phyloP scores from a whole-genome alignment of 148 eudicot species.

The Silene conica region DNA sequence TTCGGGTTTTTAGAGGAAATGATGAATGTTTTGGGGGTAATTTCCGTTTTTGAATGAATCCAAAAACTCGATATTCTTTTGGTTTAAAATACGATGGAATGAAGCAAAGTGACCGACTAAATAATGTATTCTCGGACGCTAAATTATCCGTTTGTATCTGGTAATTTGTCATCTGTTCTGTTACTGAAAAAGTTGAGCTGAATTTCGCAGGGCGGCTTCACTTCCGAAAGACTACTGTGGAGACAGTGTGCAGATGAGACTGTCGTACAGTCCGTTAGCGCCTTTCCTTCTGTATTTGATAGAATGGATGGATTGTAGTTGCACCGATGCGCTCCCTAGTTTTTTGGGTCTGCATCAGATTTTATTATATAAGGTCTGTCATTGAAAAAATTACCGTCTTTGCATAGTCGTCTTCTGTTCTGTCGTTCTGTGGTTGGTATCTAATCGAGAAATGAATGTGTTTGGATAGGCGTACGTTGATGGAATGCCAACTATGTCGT shows the following conservation, averaged over 20 bases:
- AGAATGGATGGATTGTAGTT: conserved; percentile 84
- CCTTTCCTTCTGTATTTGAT: conserved; percentile 60
- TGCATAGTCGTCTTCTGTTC: background rate
- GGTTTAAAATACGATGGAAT: background rate
- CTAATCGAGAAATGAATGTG: background rate
- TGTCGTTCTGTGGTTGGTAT: conserved; percentile 1
- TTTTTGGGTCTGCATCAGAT: conserved; percentile 72
- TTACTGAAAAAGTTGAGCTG: background rate
- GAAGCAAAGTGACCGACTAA: too few species aligned
- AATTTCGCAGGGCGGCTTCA: conserved; percentile 63
- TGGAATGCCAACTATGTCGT: conserved; percentile 66
- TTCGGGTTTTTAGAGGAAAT: too few species aligned
- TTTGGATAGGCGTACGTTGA: conserved; percentile 56
- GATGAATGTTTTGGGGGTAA: too few species aligned
- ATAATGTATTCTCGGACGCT: background rate
- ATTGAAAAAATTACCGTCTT: background rate
- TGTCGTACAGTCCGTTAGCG: conserved; percentile 73
- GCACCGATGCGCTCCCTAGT: conserved; percentile 60
- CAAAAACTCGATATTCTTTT: background rate
- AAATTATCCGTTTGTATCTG: background rate
- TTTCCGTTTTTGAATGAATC: background rate
- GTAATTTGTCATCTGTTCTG: background rate
- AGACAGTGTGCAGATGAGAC: conserved; percentile 69
- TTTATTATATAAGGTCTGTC: conserved; percentile 54
- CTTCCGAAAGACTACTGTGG: conserved; percentile 62